phyloP scores from a whole-genome alignment of 768 basidiomycete species.

The Pleurotus cornucopiae region DNA sequence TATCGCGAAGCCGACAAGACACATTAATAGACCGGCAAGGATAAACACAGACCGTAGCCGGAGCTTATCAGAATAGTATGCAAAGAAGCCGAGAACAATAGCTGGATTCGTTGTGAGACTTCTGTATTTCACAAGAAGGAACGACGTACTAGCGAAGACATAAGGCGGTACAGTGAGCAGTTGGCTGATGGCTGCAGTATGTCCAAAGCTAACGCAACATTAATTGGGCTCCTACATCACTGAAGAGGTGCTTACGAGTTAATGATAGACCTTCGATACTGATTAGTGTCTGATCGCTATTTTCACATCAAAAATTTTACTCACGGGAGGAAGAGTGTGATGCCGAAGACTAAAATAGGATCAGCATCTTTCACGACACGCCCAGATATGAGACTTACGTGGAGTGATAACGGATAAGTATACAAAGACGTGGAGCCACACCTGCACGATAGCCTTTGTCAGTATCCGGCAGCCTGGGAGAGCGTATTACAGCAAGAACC shows the following conservation, averaged over 20 bases:
- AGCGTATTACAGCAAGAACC: slow-evolving; percentile 22
- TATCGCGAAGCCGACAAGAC: slow-evolving; percentile 57
- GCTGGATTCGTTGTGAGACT: slow-evolving; percentile 29
- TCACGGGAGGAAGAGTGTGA: slow-evolving; percentile 67
- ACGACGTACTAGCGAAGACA: slow-evolving; percentile 49
- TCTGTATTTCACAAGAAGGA: neutral
- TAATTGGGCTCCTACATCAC: neutral
- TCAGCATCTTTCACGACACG: neutral
- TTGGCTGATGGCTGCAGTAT: slow-evolving; percentile 51
- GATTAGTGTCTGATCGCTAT: slow-evolving; percentile 59
- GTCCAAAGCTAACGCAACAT: slow-evolving; percentile 45
- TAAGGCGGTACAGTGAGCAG: slow-evolving; percentile 70
- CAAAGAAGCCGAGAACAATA: slow-evolving; percentile 44
- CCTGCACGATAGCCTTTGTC: slow-evolving; percentile 15
- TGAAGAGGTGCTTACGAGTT: slow-evolving; percentile 28
- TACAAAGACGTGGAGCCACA: slow-evolving; percentile 52
- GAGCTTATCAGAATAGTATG: slow-evolving; percentile 54
- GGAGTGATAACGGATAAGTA: slow-evolving; percentile 58
- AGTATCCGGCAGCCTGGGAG: neutral
- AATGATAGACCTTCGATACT: slow-evolving; percentile 52
- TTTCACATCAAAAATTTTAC: slow-evolving; percentile 19
- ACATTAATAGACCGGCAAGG: slow-evolving; percentile 42
- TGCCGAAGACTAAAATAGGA: slow-evolving; percentile 51
- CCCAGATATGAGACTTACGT: slow-evolving; percentile 33
- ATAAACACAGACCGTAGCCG: slow-evolving; percentile 57